Evolutionary conservation across 2,329 filamentous ascomycete genomes (phyloP).

Genomic region (Tolypocladium tundrense): DNA sequence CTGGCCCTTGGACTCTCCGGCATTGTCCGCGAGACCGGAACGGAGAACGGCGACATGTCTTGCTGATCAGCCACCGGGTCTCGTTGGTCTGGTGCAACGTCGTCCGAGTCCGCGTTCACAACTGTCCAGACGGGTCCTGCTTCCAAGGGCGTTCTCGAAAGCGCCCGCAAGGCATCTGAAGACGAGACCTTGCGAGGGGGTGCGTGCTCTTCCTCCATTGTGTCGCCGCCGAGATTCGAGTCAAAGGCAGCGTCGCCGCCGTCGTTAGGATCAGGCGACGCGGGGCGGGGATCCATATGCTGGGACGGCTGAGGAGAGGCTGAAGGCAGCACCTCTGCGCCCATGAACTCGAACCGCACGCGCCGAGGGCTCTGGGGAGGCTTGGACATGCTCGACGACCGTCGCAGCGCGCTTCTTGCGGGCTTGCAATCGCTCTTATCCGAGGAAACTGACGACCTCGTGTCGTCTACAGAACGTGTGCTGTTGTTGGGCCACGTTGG

Average conservation of each 20-base stretch:
- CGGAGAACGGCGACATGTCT: not conserved
- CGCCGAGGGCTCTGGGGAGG: conserved; percentile 44
- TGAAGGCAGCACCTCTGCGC: conserved; percentile 50
- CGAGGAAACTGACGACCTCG: conserved; percentile 39
- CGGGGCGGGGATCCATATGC: conserved; percentile 16
- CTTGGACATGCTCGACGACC: conserved; percentile 41
- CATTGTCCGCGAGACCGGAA: not conserved
- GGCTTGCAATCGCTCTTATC: conserved; percentile 39
- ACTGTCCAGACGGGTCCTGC: conserved; percentile 41
- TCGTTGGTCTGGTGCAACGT: conserved; percentile 6
- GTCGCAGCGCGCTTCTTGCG: conserved; percentile 47
- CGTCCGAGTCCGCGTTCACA: conserved; percentile 26
- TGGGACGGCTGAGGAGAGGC: conserved; percentile 37
- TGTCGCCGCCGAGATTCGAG: conserved; percentile 24
- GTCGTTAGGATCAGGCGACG: conserved; percentile 14
- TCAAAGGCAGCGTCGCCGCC: conserved; percentile 14
- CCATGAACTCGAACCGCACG: conserved; percentile 53
- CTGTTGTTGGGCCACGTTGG: conserved; percentile 23
- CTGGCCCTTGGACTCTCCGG: not conserved
- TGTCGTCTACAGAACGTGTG: conserved; percentile 30
- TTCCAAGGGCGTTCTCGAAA: conserved; percentile 41
- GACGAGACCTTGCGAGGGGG: conserved; percentile 45
- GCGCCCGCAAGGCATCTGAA: conserved; percentile 40
- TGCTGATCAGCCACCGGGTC: not conserved
- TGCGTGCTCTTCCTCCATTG: conserved; percentile 30